These are phyloP conservation scores for Ceratobasidium sp. DNA, from an alignment of 1,284 basidiomycete species.

Conservation along the genomic window DNA sequence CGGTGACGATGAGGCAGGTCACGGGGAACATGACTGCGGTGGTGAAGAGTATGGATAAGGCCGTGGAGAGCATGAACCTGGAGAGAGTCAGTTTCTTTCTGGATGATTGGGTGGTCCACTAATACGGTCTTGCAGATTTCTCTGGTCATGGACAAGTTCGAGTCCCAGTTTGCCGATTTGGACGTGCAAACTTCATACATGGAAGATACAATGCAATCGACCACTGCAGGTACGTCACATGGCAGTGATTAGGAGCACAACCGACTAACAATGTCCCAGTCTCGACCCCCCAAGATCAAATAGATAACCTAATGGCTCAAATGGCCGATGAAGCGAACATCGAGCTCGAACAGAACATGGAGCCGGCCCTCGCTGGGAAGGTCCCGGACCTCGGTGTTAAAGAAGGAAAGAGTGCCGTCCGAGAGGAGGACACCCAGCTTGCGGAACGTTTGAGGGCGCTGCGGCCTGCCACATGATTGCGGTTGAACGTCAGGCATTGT, in stretches of 20 bases:
- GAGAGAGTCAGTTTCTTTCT: constrained; percentile 76
- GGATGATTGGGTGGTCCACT: constrained; percentile 17
- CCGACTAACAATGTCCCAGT: constrained; percentile 55
- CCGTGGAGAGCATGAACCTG: constrained; percentile 99
- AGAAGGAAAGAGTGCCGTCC: constrained; percentile 63
- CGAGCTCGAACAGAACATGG: constrained; percentile 91
- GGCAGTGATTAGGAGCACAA: no score
- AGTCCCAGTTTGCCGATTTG: constrained; percentile 94
- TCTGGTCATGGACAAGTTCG: constrained; percentile 99
- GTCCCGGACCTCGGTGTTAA: constrained; percentile 68
- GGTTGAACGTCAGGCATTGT: neutral
- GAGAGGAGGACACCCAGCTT: constrained; percentile 83
- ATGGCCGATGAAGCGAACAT: constrained; percentile 98
- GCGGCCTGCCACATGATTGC: constrained; percentile 73
- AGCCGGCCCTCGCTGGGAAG: constrained; percentile 68
- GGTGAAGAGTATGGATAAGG: constrained; percentile 98
- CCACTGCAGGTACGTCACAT: constrained; percentile 70
- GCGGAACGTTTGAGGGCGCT: constrained; percentile 85
- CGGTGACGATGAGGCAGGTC: constrained; percentile 92
- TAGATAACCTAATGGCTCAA: constrained; percentile 91
- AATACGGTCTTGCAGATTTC: constrained; percentile 77
- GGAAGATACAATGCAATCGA: constrained; percentile 96
- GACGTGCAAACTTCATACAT: constrained; percentile 99
- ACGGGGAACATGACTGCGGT: constrained; percentile 97
- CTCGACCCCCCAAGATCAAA: constrained; percentile 96